Evolutionary conservation across 805 yeast species (phyloP), one percentile per base, ranked within the genome.

Genomic region (Yamadazyma paraphyllophila): DNA sequence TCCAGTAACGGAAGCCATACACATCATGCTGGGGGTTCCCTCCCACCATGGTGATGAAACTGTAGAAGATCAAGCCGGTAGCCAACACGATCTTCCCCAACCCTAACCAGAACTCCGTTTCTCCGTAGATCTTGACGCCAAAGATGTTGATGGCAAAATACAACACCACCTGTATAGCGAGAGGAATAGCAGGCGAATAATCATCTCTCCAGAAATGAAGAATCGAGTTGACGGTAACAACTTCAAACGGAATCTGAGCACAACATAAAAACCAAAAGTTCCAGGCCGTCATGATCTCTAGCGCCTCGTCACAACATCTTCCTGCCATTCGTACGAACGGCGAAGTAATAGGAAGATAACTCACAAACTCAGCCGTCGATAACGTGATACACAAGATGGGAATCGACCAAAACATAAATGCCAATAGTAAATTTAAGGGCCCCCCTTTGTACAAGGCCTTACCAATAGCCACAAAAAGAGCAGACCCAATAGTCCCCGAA

Each of bases 401-500:
- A 26, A 84, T 58, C 51, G 87, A 82, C 88, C 92, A 85, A 12
- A 82, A 45, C 1, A 78, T 60, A 58, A 84, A 87, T 0, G 82
- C 83, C 3, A 87, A 58, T n/a, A 88, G 63, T 38, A 87, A 66
- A 37, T 78, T 79, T 5, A 79, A 85, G 0, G 92, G 85, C 1
- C 95, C 95, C 41, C 86, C 90, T 36, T 74, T 70, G 26, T 75
- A 69, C 26, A 88, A 65, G 0, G 81, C 85, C 39, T 71, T 64
- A 11, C 90, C 90, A 45, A 85, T 83, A 20, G 88, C 77, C 4
- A 85, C 89, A 53, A 87, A 87, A 6, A 87, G 66, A 7, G 87
- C 92, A 1, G 92, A 83, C 33, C 95, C 95, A 52, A 87, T 84
- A 33, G 88, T 83, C 43, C 92, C 94, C 14, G 92, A 89, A 17